Percentiles rank a stretch among this genome's conserved stretches.
phyloP scores from a whole-genome alignment of 1,284 basidiomycete genomes.

The Neonothopanus nambi region DNA sequence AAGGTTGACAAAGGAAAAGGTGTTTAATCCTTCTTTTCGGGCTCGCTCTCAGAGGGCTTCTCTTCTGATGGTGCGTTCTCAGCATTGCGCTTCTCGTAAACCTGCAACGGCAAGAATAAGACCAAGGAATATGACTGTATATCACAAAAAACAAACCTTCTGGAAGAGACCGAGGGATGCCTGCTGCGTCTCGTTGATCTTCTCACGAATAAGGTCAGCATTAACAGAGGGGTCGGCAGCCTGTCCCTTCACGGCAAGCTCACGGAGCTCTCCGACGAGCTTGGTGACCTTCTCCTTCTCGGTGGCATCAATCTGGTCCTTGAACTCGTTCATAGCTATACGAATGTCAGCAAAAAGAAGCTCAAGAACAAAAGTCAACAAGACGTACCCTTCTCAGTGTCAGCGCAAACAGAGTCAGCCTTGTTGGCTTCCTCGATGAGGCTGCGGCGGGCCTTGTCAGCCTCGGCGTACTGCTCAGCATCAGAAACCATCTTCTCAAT shows the following conservation, averaged over 20 bases:
- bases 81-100: conserved; percentile 90
- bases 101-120: conserved; percentile 33
- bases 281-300: conserved; percentile 94
- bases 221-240: conserved; percentile 80
- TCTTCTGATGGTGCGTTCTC: conserved; percentile 53
- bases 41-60: conserved; percentile 38
- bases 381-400: conserved; percentile 90
- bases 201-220: conserved; percentile 88
- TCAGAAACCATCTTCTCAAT: conserved; percentile 98
- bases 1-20: conserved; percentile 5
- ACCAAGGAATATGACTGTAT: not conserved
- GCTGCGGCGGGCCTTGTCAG: conserved; percentile 84
- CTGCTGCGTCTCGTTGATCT: conserved; percentile 95
- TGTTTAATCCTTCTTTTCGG: conserved; percentile 74
- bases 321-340: conserved; percentile 93
- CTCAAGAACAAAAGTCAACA: not conserved
- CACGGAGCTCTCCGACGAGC: conserved; percentile 86
- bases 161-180: conserved; percentile 97
- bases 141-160: conserved; percentile 53
- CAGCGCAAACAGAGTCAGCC: conserved; percentile 91
- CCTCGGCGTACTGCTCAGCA: conserved; percentile 91
- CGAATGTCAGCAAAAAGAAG: conserved; percentile 11
- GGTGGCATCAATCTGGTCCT: conserved; percentile 89
- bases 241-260: conserved; percentile 90
- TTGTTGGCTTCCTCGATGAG: conserved; percentile 98